phyloP scores from a whole-genome alignment of 768 basidiomycete genomes.

The Hygrocybe coccinea region DNA sequence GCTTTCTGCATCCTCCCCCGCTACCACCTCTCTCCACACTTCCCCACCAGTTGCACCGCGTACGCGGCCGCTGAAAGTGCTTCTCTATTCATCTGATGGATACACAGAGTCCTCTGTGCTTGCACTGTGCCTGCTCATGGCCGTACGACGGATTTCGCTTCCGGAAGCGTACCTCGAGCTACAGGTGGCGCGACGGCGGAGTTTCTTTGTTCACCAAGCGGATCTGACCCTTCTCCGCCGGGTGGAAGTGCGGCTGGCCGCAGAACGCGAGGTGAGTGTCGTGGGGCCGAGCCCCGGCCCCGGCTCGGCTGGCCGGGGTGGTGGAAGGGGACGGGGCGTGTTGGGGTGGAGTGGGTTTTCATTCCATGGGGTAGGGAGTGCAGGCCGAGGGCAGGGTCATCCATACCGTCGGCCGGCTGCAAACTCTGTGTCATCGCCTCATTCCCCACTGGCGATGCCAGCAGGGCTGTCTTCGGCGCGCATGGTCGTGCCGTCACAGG shows the following conservation, averaged over 20 bases:
- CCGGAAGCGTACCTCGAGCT: constrained; percentile 92
- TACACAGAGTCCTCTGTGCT: constrained; percentile 91
- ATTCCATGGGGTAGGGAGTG: neutral
- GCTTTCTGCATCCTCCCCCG: constrained; percentile 16
- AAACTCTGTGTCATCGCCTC: constrained; percentile 47
- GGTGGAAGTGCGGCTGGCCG: constrained; percentile 49
- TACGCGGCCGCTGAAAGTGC: constrained; percentile 64
- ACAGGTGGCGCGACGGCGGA: constrained; percentile 72
- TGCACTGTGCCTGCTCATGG: constrained; percentile 85
- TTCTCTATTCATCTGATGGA: constrained; percentile 80
- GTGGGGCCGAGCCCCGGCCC: constrained; percentile 20
- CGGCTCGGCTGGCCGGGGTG: constrained; percentile 30
- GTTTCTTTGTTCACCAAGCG: constrained; percentile 86
- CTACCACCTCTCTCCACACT: constrained; percentile 16
- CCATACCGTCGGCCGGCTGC: constrained; percentile 40
- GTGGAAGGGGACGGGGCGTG: constrained; percentile 19
- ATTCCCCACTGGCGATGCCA: constrained; percentile 13
- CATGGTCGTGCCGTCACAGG: constrained; percentile 28
- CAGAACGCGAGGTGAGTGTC: constrained; percentile 31
- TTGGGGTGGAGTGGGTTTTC: neutral
- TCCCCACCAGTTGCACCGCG: constrained; percentile 28
- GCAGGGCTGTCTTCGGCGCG: neutral
- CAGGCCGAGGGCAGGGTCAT: neutral
- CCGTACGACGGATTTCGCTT: constrained; percentile 54
- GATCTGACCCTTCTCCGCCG: constrained; percentile 71